Evolutionary conservation across 371 early-diverging fungal genomes (phyloP), one percentile per base, ranked within the genome.

Genomic region (Zychaea mexicana): DNA sequence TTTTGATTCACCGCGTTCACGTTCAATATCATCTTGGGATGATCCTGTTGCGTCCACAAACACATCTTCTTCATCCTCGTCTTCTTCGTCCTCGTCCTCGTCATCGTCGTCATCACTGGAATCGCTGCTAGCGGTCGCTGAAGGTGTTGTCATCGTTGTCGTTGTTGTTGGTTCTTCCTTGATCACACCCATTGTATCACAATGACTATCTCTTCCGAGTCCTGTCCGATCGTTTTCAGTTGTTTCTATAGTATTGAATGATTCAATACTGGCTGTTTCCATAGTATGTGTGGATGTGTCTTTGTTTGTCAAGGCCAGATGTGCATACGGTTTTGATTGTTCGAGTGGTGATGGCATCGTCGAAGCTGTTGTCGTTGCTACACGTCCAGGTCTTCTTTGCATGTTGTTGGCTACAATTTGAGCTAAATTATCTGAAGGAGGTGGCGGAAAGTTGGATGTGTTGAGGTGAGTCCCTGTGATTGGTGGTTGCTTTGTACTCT

Each of bases 41-140:
- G 53, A 46, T 10, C 66, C 77, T 0, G 73, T 72, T 0, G 79
- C 79, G 58, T 81, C 82, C 0, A 81, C 77, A 67, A 81, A 78
- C 7, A 74, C 53, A 24, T 81, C 78, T 22, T 69, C 65, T 7
- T 69, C 70, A 19, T 67, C 67, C 12, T 70, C 69, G 7, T 57
- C 67, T 31, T 66, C 70, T 10, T 69, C 60, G 17, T 72, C 69
- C 17, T 68, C 67, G n/a, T 70, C 70, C 21, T 62, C 65, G 19
- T 66, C 71, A 2, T 65, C 70, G 7, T 63, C 68, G 1, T 58
- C 63, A 22, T 62, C 57, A 2, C 61, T 62, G 12, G 62, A 60
- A 36, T 69, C 67, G 0, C 63, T 65, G 9, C 64, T 52, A 30
- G 60, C 61, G 7, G 49, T 22, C 38, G 15, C 38, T 36, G 38